Evolutionary conservation across 768 basidiomycete species (phyloP).

Genomic region (Psilocybe cubensis): DNA sequence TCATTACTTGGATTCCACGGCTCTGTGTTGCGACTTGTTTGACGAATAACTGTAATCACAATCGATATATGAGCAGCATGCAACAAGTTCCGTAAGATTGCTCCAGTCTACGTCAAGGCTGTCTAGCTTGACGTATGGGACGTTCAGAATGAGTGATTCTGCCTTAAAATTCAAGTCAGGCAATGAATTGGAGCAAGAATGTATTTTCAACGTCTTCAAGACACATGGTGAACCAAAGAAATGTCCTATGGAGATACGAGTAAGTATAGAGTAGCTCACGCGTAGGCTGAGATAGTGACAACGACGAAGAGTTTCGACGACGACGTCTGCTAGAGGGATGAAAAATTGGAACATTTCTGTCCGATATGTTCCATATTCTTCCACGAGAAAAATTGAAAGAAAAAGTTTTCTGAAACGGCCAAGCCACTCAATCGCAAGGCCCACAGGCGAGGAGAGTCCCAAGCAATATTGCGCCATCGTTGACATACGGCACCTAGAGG

Average conservation of each 20-base stretch:
- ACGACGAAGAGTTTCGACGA: background rate
- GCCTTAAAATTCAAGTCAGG: background rate
- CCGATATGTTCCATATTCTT: background rate
- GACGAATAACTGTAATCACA: too few species aligned
- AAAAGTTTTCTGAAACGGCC: slow-evolving; percentile 8
- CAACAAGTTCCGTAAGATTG: background rate
- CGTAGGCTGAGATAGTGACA: background rate
- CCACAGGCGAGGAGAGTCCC: slow-evolving; percentile 14
- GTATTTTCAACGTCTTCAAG: background rate
- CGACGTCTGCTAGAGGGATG: background rate
- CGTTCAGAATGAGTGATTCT: background rate
- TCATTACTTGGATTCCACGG: too few species aligned
- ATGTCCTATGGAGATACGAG: background rate
- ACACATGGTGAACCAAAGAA: background rate
- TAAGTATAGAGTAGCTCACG: too few species aligned
- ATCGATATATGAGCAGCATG: background rate
- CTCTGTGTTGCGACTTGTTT: too few species aligned
- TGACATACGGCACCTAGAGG: slow-evolving; percentile 12
- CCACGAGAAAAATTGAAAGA: background rate
- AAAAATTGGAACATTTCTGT: background rate
- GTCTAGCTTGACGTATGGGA: background rate
- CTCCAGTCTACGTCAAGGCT: background rate
- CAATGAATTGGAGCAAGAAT: background rate
- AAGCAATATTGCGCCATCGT: slow-evolving; percentile 13
- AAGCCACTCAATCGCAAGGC: slow-evolving; percentile 8